Evolutionary conservation across 1,284 basidiomycete species (phyloP), one percentile per base, ranked within the genome.

Genomic region (Vanrija pseudolonga): DNA sequence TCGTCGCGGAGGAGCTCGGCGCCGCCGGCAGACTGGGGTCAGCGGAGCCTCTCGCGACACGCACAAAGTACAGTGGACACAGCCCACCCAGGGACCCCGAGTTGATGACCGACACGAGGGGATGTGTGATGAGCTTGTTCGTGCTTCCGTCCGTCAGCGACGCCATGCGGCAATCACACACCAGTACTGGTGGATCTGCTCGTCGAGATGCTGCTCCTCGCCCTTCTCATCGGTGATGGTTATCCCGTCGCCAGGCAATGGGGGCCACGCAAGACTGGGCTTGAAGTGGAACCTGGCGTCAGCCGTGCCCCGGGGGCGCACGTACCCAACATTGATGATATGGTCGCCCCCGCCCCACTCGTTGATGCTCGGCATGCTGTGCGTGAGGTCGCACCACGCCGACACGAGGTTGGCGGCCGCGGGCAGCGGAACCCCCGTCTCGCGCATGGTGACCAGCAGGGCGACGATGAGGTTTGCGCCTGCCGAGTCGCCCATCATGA

Each of bases 311-410:
- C 38, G 39, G 56, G 63, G 47, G 15, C 15, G 37, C 22, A 28
- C 32, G 28, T 26, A 72, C 66, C 71, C 71, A 7, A 63, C 58
- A 9, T 53, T 65, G 18, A 71, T 68, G 24, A 76, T 74, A 39
- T 74, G 75, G 50, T 76, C 74, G 0, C 66, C 70, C 4, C 61
- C 65, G 43, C 71, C 69, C 53, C 63, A 67, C 12, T 68, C 68
- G 22, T 65, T 65, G 42, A 95, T 84, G 60, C 89, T 93, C 0
- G 90, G 89, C 76, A 97, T 96, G 0, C 88, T 92, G 73, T 98
- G 94, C 0, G 90, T 93, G 46, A 97, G 76, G 73, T 97, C 94
- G 73, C 89, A 89, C 90, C 90, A 95, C 0, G 91, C 91, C 12
- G 88, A 90, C 61, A 94, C 84, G 36, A 93, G 78, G 32, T 90